A percentile compares a stretch with the other conserved stretches of the same genome.
These are phyloP conservation scores for Colletotrichum eremochloae DNA, from an alignment of 2,329 filamentous ascomycete genomes.

Conservation along the genomic window DNA sequence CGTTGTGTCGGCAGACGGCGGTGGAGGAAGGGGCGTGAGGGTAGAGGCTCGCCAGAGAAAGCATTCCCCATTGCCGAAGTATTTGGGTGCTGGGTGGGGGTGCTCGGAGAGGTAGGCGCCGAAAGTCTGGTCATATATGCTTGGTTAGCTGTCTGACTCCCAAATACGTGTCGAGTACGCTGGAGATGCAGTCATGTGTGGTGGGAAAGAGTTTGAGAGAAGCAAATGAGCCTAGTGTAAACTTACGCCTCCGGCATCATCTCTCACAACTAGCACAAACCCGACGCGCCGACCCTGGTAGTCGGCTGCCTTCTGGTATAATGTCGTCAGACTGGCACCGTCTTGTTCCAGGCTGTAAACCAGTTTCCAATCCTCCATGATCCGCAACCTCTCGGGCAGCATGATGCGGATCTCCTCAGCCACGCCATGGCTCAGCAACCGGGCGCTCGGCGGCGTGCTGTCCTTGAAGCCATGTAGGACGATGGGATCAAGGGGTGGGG, in stretches of 20 bases:
- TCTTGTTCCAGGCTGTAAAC: conserved; percentile 93
- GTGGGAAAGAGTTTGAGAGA: background rate
- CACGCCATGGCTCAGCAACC: conserved; percentile 78
- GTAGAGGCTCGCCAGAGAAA: conserved; percentile 77
- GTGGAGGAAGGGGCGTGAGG: conserved; percentile 65
- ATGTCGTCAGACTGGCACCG: conserved; percentile 85
- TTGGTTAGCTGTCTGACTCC: conserved; percentile 7
- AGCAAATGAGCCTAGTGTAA: conserved; percentile 3
- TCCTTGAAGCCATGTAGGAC: conserved; percentile 75
- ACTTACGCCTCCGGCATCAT: conserved; percentile 80
- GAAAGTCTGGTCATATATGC: conserved; percentile 70
- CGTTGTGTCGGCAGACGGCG: conserved; percentile 65
- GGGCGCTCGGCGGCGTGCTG: conserved; percentile 70
- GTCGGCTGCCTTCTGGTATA: conserved; percentile 83
- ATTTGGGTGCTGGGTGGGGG: conserved; percentile 83
- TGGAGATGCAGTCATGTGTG: background rate
- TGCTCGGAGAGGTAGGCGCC: conserved; percentile 94
- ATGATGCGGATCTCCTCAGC: conserved; percentile 95
- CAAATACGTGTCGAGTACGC: background rate
- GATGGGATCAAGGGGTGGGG: conserved; percentile 88
- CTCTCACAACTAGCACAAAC: conserved; percentile 89
- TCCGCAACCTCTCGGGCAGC: conserved; percentile 86
- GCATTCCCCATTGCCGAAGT: conserved; percentile 97
- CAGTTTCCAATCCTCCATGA: conserved; percentile 88
- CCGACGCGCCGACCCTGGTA: conserved; percentile 80